These are phyloP conservation scores for Phytophthora boehmeriae DNA, from an alignment of 352 stramenopile genomes.

Conservation along the genomic window DNA sequence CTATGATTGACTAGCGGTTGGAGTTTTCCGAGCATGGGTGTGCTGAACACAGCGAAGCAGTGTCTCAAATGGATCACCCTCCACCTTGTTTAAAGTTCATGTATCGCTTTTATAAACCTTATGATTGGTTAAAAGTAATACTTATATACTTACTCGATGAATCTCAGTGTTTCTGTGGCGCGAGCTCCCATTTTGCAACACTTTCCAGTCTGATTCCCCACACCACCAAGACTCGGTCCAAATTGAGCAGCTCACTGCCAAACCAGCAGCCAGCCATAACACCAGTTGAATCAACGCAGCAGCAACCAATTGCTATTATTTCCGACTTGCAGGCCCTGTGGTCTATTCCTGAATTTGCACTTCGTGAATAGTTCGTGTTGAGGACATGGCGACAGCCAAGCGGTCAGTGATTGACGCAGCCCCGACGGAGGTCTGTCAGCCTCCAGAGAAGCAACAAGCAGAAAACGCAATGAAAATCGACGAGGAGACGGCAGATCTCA, in stretches of 20 bases:
- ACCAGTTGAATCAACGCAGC: neutral
- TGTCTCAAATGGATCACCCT: too few relatives aligned
- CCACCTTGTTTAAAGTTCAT: too few relatives aligned
- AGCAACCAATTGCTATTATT: conserved; percentile 17
- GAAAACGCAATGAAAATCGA: conserved; percentile 8
- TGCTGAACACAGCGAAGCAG: too few relatives aligned
- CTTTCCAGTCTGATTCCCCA: conserved; percentile 1
- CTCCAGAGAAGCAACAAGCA: conserved; percentile 15
- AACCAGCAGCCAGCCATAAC: neutral
- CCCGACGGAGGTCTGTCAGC: conserved; percentile 18
- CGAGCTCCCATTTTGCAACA: too few relatives aligned
- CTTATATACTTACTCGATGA: too few relatives aligned
- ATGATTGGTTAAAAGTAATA: too few relatives aligned
- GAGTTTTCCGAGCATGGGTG: too few relatives aligned
- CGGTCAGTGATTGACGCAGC: neutral
- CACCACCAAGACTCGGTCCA: too few relatives aligned
- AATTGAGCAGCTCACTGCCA: too few relatives aligned
- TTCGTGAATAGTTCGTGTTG: conserved; percentile 7
- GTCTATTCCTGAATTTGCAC: conserved; percentile 24
- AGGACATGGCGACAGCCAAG: conserved; percentile 28
- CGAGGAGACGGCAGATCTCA: conserved; percentile 9
- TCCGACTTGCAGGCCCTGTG: neutral
- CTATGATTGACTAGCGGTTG: too few relatives aligned
- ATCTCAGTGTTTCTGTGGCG: too few relatives aligned
- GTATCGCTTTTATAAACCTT: too few relatives aligned